phyloP scores from a whole-genome alignment of 345 rosid genomes.

The Eucalyptus marginata region DNA sequence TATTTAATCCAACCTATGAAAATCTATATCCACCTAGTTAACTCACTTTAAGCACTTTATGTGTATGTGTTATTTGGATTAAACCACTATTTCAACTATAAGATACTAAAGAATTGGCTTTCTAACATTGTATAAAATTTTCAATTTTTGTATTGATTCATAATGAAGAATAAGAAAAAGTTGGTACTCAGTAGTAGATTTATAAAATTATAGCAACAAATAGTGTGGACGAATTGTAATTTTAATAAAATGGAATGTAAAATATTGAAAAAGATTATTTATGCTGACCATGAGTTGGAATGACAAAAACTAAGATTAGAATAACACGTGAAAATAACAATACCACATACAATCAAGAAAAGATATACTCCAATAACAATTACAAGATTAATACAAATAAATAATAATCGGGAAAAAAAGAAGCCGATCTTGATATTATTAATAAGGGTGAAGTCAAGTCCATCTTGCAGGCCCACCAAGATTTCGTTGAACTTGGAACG shows the following conservation, averaged over 20 bases:
- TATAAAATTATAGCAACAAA: neutral
- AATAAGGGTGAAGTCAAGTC: neutral
- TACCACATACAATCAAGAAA: neutral
- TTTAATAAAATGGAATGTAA: neutral
- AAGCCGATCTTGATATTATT: neutral
- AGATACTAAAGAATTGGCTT: neutral
- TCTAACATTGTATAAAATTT: neutral
- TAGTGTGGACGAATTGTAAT: neutral
- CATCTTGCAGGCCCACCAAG: neutral
- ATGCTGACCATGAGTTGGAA: neutral
- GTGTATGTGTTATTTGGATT: neutral
- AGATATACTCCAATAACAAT: neutral
- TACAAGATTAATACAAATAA: neutral
- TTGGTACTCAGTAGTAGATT: neutral
- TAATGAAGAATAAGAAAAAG: neutral
- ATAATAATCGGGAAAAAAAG: neutral
- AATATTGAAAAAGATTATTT: neutral
- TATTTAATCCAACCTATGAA: neutral
- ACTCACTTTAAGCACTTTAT: neutral
- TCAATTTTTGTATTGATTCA: neutral
- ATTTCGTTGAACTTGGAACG: neutral
- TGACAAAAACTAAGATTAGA: neutral
- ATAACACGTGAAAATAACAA: too few species aligned
- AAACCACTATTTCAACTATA: neutral
- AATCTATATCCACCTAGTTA: neutral